Percentiles rank a stretch among this genome's conserved stretches.
phyloP scores from a whole-genome alignment of 1,284 basidiomycete genomes.

The Puccinia coronata region DNA sequence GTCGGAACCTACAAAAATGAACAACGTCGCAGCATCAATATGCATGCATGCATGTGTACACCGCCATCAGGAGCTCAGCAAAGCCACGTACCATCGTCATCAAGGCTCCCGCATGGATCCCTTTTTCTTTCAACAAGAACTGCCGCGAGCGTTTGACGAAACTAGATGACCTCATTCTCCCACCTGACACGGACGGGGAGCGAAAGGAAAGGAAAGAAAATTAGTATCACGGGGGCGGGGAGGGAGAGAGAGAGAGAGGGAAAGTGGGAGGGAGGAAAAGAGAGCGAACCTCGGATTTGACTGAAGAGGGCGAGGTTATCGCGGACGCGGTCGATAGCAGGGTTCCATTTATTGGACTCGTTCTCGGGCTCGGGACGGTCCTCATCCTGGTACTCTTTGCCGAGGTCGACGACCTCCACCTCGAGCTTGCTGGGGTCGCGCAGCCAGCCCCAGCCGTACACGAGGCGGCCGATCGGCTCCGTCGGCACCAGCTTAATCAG shows the following conservation, averaged over 20 bases:
- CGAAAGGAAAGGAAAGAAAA: background rate
- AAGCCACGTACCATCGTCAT: slow-evolving; percentile 43
- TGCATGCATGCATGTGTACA: too few species aligned
- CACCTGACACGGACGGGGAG: slow-evolving; percentile 62
- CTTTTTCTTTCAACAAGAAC: slow-evolving; percentile 56
- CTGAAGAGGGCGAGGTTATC: slow-evolving; percentile 81
- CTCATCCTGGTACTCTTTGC: slow-evolving; percentile 65
- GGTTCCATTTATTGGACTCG: slow-evolving; percentile 50
- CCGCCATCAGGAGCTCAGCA: background rate
- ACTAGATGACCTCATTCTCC: slow-evolving; percentile 69
- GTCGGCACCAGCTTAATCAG: slow-evolving; percentile 81
- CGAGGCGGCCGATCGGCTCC: slow-evolving; percentile 71
- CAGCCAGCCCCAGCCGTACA: slow-evolving; percentile 70
- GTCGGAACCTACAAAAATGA: slow-evolving; percentile 72
- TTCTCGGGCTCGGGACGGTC: background rate
- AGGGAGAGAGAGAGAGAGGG: slow-evolving; percentile 36
- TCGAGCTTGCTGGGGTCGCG: slow-evolving; percentile 71
- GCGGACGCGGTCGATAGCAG: slow-evolving; percentile 69
- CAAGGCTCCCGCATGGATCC: slow-evolving; percentile 68
- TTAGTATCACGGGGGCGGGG: slow-evolving; percentile 45
- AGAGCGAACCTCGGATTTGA: slow-evolving; percentile 66
- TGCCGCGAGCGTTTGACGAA: slow-evolving; percentile 57
- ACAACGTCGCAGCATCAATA: background rate
- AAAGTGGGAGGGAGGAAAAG: slow-evolving; percentile 53
- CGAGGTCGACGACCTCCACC: slow-evolving; percentile 66